Percentiles rank a stretch among this genome's conserved stretches.
Conservation (phyloP, 2,329 filamentous ascomycete genomes). For the Exophiala bonariae region DNA sequence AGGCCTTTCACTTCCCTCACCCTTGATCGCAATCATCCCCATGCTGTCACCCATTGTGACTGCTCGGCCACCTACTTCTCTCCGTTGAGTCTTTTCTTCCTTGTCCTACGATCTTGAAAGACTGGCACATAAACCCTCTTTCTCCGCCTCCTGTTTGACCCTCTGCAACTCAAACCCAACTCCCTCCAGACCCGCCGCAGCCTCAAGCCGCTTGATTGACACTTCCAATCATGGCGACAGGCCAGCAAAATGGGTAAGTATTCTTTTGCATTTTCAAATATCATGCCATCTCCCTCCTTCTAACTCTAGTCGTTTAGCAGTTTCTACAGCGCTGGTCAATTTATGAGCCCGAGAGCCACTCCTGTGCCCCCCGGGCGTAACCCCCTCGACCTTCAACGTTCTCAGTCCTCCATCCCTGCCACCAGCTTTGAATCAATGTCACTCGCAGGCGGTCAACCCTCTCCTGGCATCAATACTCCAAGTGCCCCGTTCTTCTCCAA, state of each 20-base stretch:
- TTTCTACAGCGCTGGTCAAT: constrained; percentile 65
- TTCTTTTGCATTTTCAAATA: not conserved
- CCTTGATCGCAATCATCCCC: constrained; percentile 13
- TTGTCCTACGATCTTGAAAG: no score
- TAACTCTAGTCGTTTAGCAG: constrained; percentile 35
- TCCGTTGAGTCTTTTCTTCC: constrained; percentile 12
- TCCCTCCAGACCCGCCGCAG: constrained; percentile 10
- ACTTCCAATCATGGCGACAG: constrained; percentile 18
- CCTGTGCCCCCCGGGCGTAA: constrained; percentile 85
- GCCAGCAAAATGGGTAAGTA: constrained; percentile 21
- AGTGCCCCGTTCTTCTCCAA: constrained; percentile 65
- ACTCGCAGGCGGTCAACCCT: constrained; percentile 61
- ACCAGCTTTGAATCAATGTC: constrained; percentile 71
- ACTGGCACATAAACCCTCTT: constrained; percentile 7
- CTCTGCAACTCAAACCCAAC: constrained; percentile 4
- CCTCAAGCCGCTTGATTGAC: not conserved
- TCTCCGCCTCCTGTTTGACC: constrained; percentile 13
- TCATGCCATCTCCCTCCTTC: not conserved
- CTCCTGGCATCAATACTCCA: constrained; percentile 64
- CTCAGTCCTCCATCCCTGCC: constrained; percentile 68
- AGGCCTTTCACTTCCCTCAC: constrained; percentile 3
- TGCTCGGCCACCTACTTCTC: constrained; percentile 12
- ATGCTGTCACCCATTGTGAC: constrained; percentile 16
- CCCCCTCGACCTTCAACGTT: constrained; percentile 71
- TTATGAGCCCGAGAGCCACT: constrained; percentile 96